Percentiles rank a stretch among this genome's conserved stretches.
Conservation (phyloP, 2,329 filamentous ascomycete species). For the Xylariaceae sp. region DNA sequence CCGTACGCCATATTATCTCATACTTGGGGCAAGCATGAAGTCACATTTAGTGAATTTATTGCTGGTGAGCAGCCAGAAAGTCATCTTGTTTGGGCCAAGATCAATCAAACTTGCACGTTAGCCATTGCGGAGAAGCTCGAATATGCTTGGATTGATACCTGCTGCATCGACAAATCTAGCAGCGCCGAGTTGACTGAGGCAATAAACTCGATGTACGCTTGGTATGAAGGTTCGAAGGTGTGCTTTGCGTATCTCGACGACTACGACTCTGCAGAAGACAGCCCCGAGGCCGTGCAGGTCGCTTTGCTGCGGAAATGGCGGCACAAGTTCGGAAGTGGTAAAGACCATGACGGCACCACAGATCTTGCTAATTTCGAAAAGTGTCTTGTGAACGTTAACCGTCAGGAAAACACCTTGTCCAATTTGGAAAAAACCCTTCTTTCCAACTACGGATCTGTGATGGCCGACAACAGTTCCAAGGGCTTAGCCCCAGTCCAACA, state of each 20-base stretch:
- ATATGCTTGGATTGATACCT: constrained; percentile 25
- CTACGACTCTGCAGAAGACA: constrained; percentile 8
- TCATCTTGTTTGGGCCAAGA: constrained; percentile 15
- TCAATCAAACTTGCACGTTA: constrained; percentile 14
- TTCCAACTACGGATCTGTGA: no score
- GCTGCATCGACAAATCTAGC: constrained; percentile 25
- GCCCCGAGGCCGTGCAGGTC: constrained; percentile 9
- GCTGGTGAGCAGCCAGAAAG: background rate
- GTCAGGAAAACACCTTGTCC: no score
- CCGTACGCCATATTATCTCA: constrained; percentile 24
- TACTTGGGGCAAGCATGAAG: constrained; percentile 20
- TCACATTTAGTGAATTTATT: constrained; percentile 16
- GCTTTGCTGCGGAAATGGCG: constrained; percentile 14
- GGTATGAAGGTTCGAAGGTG: constrained; percentile 17
- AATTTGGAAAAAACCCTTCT: no score
- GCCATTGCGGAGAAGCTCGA: constrained; percentile 14
- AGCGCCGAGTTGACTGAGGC: constrained; percentile 25
- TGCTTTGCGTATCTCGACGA: constrained; percentile 23
- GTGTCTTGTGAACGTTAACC: no score
- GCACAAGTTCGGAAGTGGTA: constrained; percentile 12
- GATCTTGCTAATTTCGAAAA: no score
- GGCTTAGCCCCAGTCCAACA: constrained; percentile 16
- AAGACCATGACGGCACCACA: constrained; percentile 3
- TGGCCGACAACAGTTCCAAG: no score
- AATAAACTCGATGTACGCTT: constrained; percentile 26